Base-by-base conservation (phyloP, 2,329 filamentous ascomycete species). In the Chrysoporthe deuterocubensis region DNA sequence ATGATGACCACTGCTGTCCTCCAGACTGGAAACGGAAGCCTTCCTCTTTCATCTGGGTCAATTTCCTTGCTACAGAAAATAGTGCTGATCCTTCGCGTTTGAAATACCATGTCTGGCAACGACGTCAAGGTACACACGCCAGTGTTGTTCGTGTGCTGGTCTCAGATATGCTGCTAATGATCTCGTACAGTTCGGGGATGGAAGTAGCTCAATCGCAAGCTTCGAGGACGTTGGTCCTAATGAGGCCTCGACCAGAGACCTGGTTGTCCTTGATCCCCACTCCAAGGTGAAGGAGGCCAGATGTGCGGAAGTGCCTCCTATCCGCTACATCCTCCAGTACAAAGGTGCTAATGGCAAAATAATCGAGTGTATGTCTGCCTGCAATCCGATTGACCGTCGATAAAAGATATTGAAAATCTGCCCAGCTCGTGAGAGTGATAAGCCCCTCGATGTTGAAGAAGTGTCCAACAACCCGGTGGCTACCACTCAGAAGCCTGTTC, bases 291-390 rank as follows among this genome's bases (percentile, higher is more conserved):
- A 9, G 44, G 37, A 21, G 26, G n/a, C 60, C 32, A 40, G 32
- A 16, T 9, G 11, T 13, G 32, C 46, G 16, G 72, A 78, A n/a
- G 75, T 78, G 8, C 79, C 81, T 2, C 78, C 82, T 52, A 73
- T 84, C 16, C 75, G 80, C 58, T 81, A 83, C 68, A 75, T 81
- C 3, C 73, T 84, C 44, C 78, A 79, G 65, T 81, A 81, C 70
- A 74, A 78, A 57, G 76, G 75, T 14, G 70, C 74, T 58, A 72
- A 70, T 18, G 78, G 79, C 48, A 76, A 73, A 13, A 50, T 79
- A 21, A 70, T 81, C 37, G 77, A 81, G 63, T 71, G 81, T 81
- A 70, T 76, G 78, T 72, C 9, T 13, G 32, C 34, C n/a, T 18
- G 1, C 6, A 4, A 52, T 5, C 11, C 11, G 3, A 32, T 54